A percentile compares a stretch with the other conserved stretches of the same genome.
Conservation (phyloP, 208 protist genomes). For the Trypanosomatidae sp. region DNA sequence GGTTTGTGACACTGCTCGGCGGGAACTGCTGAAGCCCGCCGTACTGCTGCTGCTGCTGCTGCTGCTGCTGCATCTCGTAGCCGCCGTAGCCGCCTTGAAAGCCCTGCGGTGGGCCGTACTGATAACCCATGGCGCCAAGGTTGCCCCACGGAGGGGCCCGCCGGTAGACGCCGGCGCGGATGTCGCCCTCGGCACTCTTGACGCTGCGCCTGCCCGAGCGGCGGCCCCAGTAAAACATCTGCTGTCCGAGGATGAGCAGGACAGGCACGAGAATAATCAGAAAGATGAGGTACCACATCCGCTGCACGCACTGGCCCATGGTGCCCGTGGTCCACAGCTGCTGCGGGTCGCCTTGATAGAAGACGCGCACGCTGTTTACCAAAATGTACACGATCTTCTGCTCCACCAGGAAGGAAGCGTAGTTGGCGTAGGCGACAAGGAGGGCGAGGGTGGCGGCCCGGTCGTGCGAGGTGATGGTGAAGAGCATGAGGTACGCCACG, state of each 20-base stretch:
- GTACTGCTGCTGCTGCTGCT: no score
- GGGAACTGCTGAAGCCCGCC: no score
- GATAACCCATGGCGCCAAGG: conserved; percentile 10
- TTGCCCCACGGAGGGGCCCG: conserved; percentile 7
- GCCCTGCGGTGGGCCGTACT: conserved; percentile 11
- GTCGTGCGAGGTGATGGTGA: conserved; percentile 26
- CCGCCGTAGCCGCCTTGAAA: conserved; percentile 10
- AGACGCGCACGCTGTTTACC: conserved; percentile 37
- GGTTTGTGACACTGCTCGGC: no score
- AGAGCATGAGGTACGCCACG: conserved; percentile 5
- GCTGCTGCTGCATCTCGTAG: background rate
- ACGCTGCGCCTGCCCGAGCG: conserved; percentile 47
- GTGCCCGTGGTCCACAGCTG: conserved; percentile 27
- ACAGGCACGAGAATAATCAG: conserved; percentile 71
- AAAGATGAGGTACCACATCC: conserved; percentile 88
- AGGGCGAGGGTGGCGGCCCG: conserved; percentile 37
- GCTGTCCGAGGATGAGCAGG: conserved; percentile 47
- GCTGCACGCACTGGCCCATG: conserved; percentile 35
- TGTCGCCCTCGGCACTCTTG: conserved; percentile 52
- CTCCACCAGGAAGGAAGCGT: conserved; percentile 46
- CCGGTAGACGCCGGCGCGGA: conserved; percentile 63
- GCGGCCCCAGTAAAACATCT: conserved; percentile 46
- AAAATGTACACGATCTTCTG: conserved; percentile 52
- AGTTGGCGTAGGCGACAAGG: conserved; percentile 42
- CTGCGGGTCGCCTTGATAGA: conserved; percentile 29